These are phyloP conservation scores for Apiospora sp. DNA, from an alignment of 2,329 filamentous ascomycete species.

Conservation along the genomic window DNA sequence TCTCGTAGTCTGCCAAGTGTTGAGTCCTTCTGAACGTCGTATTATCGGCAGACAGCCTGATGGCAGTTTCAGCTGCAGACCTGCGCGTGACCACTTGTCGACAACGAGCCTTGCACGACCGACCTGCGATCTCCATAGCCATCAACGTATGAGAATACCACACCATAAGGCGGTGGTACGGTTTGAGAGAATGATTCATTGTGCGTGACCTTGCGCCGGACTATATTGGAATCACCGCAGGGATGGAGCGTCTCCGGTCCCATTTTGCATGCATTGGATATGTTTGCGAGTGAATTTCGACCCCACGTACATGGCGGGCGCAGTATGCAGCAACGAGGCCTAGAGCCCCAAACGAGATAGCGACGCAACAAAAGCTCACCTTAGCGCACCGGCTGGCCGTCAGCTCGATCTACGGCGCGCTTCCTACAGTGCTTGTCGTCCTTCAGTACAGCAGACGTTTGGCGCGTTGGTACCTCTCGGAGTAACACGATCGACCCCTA, in stretches of 20 bases:
- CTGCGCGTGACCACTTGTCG: background rate
- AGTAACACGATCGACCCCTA: background rate
- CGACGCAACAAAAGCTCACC: background rate
- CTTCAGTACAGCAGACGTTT: conserved; percentile 9
- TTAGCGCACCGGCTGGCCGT: background rate
- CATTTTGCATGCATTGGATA: background rate
- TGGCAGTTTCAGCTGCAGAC: background rate
- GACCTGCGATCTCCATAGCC: background rate
- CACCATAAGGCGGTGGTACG: background rate
- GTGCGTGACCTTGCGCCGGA: background rate
- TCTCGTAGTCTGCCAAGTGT: background rate
- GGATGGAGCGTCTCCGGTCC: background rate
- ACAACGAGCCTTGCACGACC: background rate
- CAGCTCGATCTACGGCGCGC: conserved; percentile 9
- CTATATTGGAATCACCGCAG: too few species aligned
- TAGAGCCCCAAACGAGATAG: background rate
- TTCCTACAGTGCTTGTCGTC: conserved; percentile 4
- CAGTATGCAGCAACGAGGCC: background rate
- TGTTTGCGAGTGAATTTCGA: background rate
- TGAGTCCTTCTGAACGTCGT: background rate
- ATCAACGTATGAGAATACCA: background rate
- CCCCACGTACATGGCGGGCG: background rate
- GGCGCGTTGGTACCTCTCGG: conserved; percentile 9
- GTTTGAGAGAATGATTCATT: background rate
- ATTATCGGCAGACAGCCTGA: too few species aligned